Evolutionary conservation across 108 stramenopile genomes (phyloP).

Genomic region (Stephanodiscus minutulus): DNA sequence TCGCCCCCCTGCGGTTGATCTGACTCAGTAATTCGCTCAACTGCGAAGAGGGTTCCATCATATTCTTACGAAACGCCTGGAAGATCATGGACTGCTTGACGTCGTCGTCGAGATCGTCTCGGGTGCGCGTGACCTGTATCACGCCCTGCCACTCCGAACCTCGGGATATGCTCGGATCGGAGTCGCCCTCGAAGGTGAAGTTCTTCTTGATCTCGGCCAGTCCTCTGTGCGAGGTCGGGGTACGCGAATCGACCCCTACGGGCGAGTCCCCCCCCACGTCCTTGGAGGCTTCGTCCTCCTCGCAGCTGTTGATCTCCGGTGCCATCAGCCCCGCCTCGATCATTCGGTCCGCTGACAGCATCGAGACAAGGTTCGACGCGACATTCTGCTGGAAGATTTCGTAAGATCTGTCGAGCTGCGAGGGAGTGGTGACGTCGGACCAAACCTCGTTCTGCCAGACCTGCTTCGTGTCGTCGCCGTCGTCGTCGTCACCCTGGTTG

Average conservation of each 20-base stretch:
- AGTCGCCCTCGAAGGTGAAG: conserved; percentile 14
- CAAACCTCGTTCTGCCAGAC: conserved; percentile 39
- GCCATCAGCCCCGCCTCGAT: conserved; percentile 28
- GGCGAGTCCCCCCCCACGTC: conserved; percentile 39
- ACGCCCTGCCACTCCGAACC: conserved; percentile 23
- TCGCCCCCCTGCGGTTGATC: conserved; percentile 44
- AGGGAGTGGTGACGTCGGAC: conserved; percentile 29
- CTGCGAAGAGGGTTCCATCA: conserved; percentile 62
- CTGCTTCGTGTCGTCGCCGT: background rate
- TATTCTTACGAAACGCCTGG: conserved; percentile 29
- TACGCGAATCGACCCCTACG: conserved; percentile 8
- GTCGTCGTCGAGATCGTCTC: conserved; percentile 20
- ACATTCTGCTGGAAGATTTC: conserved; percentile 67
- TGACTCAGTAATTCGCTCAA: conserved; percentile 53
- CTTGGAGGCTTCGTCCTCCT: conserved; percentile 25
- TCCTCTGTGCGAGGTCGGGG: background rate
- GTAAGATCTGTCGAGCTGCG: conserved; percentile 27
- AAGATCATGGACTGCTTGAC: conserved; percentile 13
- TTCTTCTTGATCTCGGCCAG: background rate
- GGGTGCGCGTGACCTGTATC: conserved; percentile 1
- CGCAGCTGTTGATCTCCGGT: conserved; percentile 6
- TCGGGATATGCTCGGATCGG: conserved; percentile 6
- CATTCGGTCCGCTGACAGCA: conserved; percentile 47
- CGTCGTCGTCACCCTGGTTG: background rate
- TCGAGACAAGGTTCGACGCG: conserved; percentile 51